Evolutionary conservation across 2,329 filamentous ascomycete genomes (phyloP), one percentile per base, ranked within the genome.

Genomic region (Curvularia hawaiiensis): DNA sequence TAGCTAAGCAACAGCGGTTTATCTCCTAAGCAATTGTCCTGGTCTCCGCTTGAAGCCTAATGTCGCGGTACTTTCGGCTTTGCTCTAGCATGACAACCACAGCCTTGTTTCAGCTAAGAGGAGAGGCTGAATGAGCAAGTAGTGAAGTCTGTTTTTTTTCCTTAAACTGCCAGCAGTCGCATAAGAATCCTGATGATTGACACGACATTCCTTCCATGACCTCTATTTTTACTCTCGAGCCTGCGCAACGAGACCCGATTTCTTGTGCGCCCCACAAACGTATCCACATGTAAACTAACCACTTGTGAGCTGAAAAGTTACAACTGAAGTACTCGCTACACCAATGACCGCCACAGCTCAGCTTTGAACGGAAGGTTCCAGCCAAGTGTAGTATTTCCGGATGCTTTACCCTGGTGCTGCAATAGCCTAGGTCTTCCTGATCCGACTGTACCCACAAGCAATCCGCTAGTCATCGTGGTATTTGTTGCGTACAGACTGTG

Each of bases 361-460:
- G 62, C 38, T 54, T 45, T 57, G 47, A 64, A 54, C 16, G 54
- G 45, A 24, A 61, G 59, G 20, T 57, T 41, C 40, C 59, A 50
- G 24, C 58, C 62, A 31, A 63, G 40, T 56, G 51, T 63, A 16
- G 49, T 64, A n/a, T 57, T 52, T 30, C 50, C 56, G 39, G 58
- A 55, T 30, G 56, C 48, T 28, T 50, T 46, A 51, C 22, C 52
- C 48, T 16, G 55, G 49, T 14, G 24, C 53, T 24, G 51, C 35
- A 52, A 49, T 47, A 31, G 45, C 33, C 11, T 50, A 43, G 22
- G 47, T 30, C 43, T 48, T 31, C 26, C 9, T 20, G 11, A 14
- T 44, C 35, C 53, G 18, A n/a, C 31, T n/a, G 6, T 35, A 24
- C 20, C n/a, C 31, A n/a, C n/a, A 28, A 24, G 26, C 20, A 30